Conservation (phyloP, 2,329 filamentous ascomycete genomes). For the Didymella pinodella region DNA sequence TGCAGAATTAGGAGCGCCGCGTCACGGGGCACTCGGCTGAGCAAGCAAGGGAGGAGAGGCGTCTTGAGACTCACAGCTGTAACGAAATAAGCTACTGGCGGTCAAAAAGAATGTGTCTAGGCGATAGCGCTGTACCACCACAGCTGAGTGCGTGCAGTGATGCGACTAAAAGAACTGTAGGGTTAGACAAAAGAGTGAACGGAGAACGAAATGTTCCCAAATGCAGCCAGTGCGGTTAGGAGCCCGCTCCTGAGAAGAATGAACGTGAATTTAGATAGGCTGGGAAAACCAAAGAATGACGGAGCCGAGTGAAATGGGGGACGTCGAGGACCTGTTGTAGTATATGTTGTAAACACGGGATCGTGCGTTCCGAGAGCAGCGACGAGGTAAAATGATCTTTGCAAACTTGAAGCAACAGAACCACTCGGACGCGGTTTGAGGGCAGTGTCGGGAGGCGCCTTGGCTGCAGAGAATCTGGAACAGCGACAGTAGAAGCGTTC, state of each 20-base stretch:
- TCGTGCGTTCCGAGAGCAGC: conserved; percentile 42
- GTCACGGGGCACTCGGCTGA: conserved; percentile 25
- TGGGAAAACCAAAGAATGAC: conserved; percentile 49
- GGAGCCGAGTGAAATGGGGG: conserved; percentile 49
- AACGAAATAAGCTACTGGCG: conserved; percentile 18
- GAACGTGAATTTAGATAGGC: conserved; percentile 44
- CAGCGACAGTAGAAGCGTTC: conserved; percentile 50
- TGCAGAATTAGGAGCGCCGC: conserved; percentile 32
- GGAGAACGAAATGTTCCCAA: conserved; percentile 46
- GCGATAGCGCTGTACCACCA: conserved; percentile 46
- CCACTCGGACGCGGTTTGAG: conserved; percentile 50
- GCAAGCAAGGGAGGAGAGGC: conserved; percentile 40
- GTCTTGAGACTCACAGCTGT: conserved; percentile 38
- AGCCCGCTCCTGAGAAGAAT: conserved; percentile 50
- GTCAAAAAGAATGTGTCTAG: conserved; percentile 48
- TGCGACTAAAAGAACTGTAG: conserved; percentile 36
- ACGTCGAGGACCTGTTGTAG: conserved; percentile 43
- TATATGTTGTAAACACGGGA: conserved; percentile 49
- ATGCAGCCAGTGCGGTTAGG: conserved; percentile 52
- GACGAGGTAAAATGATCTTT: conserved; percentile 44
- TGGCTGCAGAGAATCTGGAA: conserved; percentile 54
- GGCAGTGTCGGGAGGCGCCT: conserved; percentile 50
- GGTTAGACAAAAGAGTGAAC: conserved; percentile 50
- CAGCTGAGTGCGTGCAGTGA: conserved; percentile 33
- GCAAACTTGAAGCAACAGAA: conserved; percentile 49